Evolutionary conservation across 768 basidiomycete genomes (phyloP).

Genomic region (Rhizopogon roseolus): DNA sequence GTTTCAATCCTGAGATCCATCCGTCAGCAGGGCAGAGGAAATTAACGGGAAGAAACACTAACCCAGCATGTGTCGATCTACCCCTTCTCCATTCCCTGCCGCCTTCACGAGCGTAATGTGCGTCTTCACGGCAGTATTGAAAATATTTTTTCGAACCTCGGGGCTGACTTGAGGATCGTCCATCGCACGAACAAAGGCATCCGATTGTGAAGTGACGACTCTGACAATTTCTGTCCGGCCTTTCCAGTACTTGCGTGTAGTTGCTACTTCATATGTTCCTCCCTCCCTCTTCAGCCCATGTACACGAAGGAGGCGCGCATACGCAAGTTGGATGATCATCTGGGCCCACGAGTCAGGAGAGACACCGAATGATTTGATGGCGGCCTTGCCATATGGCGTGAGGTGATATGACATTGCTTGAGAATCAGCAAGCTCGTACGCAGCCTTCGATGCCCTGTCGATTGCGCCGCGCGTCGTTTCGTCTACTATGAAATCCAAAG

Average conservation of each 20-base stretch:
- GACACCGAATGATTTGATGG: conserved; percentile 82
- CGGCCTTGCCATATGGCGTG: conserved; percentile 79
- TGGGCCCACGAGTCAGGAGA: conserved; percentile 96
- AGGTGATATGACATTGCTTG: conserved; percentile 60
- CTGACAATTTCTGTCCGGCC: conserved; percentile 94
- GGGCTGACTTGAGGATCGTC: conserved; percentile 35
- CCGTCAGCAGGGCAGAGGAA: neutral
- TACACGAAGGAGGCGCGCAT: conserved; percentile 53
- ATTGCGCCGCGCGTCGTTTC: conserved; percentile 45
- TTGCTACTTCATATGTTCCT: conserved; percentile 91
- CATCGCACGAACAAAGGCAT: conserved; percentile 77
- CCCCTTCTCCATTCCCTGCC: conserved; percentile 64
- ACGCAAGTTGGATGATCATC: conserved; percentile 87
- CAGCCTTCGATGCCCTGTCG: conserved; percentile 46
- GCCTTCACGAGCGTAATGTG: conserved; percentile 62
- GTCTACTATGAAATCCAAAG: conserved; percentile 51
- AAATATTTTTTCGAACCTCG: conserved; percentile 46
- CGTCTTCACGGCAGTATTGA: conserved; percentile 50
- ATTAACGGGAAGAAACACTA: conserved; percentile 11
- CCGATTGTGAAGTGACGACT: conserved; percentile 71
- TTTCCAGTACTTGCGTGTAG: conserved; percentile 82
- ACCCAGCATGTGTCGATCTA: conserved; percentile 90
- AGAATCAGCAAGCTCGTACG: conserved; percentile 51
- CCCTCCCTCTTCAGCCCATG: conserved; percentile 33
- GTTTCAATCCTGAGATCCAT: conserved; percentile 56